Evolutionary conservation across 2,329 filamentous ascomycete species (phyloP), one percentile per base, ranked within the genome.

Genomic region (Magnaporthiopsis rhizophila): DNA sequence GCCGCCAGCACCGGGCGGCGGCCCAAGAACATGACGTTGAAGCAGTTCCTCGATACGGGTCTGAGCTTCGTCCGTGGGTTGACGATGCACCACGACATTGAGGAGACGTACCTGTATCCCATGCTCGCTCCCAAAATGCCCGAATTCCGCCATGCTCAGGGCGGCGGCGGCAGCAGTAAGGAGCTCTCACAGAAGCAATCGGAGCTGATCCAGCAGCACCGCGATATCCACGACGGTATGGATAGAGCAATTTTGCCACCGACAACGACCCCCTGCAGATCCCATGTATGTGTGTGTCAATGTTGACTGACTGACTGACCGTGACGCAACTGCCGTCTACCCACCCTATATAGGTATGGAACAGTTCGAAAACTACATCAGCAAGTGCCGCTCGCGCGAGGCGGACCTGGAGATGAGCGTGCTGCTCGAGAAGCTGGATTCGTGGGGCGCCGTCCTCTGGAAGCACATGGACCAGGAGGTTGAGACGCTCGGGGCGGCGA

Each of bases 401-500:
- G 78, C 72, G 38, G 83, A 86, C 65, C 76, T 88, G 60, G 80
- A 83, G 66, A 72, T 86, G 71, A 67, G 64, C 21, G 85, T 86
- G 71, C 73, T 97, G 74, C 89, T 87, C 77, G 79, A 75, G 50
- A 82, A 90, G 71, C 87, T 96, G 86, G 90, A 96, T 74, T 75
- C 75, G 5, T 97, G 93, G 85, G 90, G 90, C 13, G 79, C 80
- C 12, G 90, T 96, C 67, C 74, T 97, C 61, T 94, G 91, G 90
- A 79, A 78, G 71, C 92, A 97, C 80, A 77, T 97, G 66, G 90
- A 95, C 70, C 88, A 93, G 70, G 92, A 97, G 80, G 92, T 97
- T 9, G 79, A 81, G 74, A 84, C 89, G 68, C 75, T 97, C 38
- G 85, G 88, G 2, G 92, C 92, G 59, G 90, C 95, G 74, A 96